Evolutionary conservation across 116 monocot genomes (phyloP).

Genomic region (Cymodocea nodosa): DNA sequence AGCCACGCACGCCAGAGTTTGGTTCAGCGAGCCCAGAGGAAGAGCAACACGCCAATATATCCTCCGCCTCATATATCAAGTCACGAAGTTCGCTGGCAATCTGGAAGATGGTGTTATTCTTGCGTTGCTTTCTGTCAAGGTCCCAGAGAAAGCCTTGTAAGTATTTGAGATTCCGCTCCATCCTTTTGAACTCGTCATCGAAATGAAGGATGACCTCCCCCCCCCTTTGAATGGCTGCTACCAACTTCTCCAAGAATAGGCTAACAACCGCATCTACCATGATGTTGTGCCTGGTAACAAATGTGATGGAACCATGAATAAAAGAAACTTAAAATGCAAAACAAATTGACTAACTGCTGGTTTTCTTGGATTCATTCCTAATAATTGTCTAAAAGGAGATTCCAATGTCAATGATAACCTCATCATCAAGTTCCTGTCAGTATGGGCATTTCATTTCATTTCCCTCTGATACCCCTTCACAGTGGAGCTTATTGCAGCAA

Average conservation of each 20-base stretch:
- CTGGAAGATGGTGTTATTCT: background rate
- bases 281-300: background rate
- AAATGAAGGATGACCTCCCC: background rate
- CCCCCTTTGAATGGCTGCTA: background rate
- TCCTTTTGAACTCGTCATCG: background rate
- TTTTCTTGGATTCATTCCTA: too few relatives aligned
- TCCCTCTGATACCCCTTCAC: too few relatives aligned
- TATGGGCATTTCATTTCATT: too few relatives aligned
- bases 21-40: background rate
- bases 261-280: constrained; percentile 7
- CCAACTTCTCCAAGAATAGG: constrained; percentile 3
- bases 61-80: constrained; percentile 4
- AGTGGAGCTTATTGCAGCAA: too few relatives aligned
- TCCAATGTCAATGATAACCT: too few relatives aligned
- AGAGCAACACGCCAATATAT: constrained; percentile 1
- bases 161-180: background rate
- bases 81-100: background rate
- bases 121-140: background rate
- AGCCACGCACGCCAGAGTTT: background rate
- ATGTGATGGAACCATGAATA: too few relatives aligned
- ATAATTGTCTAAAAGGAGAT: too few relatives aligned
- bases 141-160: constrained; percentile 5
- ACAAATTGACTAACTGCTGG: too few relatives aligned
- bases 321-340: too few relatives aligned
- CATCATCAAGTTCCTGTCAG: too few relatives aligned